These are phyloP conservation scores for Populus ilicifolia DNA, from an alignment of 345 rosid genomes.

Conservation along the genomic window DNA sequence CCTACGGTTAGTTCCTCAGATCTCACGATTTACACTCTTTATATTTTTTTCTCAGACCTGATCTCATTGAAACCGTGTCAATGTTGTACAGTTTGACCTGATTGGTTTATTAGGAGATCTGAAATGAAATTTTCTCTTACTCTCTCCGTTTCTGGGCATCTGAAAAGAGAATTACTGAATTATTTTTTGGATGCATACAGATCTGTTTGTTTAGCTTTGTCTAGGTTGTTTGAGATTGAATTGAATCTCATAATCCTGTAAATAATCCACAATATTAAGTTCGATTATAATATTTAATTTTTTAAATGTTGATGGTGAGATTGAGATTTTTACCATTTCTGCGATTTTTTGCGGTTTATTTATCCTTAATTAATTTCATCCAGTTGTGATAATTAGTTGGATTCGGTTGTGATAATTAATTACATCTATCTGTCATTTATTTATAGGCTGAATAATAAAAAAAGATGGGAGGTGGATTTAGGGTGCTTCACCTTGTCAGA, in stretches of 20 bases:
- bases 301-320: background rate
- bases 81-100: background rate
- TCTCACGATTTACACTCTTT: background rate
- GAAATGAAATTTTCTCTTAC: background rate
- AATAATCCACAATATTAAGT: background rate
- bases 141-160: background rate
- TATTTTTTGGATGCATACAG: background rate
- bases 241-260: background rate
- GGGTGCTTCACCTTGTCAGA: conserved; percentile 72
- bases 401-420: background rate
- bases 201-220: conserved; percentile 5
- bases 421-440: background rate
- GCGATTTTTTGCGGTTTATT: background rate
- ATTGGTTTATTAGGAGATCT: background rate
- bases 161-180: background rate
- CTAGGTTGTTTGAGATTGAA: background rate
- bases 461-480: conserved; percentile 67
- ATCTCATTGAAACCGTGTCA: background rate
- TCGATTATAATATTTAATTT: background rate
- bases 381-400: no score
- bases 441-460: conserved; percentile 1
- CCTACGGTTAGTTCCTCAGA: background rate
- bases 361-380: background rate
- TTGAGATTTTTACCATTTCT: no score
- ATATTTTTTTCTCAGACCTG: background rate